Evolutionary conservation across 768 basidiomycete species (phyloP).

Genomic region (Candolleomyces eurysporus): DNA sequence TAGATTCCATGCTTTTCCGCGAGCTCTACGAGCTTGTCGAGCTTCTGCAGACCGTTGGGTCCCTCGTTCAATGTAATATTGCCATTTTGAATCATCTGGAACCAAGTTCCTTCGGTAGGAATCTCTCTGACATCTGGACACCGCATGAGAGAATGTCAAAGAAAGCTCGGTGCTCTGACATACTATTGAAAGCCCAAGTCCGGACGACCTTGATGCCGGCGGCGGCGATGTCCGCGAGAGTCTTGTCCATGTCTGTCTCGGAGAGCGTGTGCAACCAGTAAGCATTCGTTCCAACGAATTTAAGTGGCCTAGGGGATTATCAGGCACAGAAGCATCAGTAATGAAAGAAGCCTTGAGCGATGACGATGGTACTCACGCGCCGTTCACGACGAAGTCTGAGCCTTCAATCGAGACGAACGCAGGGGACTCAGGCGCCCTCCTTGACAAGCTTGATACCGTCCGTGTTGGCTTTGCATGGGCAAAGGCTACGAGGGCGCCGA

Average conservation of each 20-base stretch:
- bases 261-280: conserved; percentile 67
- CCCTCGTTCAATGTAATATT: conserved; percentile 55
- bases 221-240: conserved; percentile 56
- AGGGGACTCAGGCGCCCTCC: conserved; percentile 16
- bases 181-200: conserved; percentile 74
- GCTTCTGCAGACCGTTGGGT: conserved; percentile 58
- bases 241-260: conserved; percentile 54
- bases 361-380: conserved; percentile 35
- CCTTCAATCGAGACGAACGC: conserved; percentile 46
- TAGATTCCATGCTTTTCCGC: conserved; percentile 56
- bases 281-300: conserved; percentile 51
- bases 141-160: not conserved
- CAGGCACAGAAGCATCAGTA: not conserved
- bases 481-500: conserved; percentile 18
- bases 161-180: conserved; percentile 8
- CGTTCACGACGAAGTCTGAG: conserved; percentile 52
- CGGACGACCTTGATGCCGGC: conserved; percentile 58
- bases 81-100: conserved; percentile 57
- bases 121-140: conserved; percentile 48
- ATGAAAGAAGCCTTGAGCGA: not conserved
- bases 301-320: conserved; percentile 20
- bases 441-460: conserved; percentile 26
- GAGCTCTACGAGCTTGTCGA: conserved; percentile 55
- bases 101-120: conserved; percentile 59
- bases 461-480: conserved; percentile 27